Percentiles rank a stretch among this genome's conserved stretches.
These are phyloP conservation scores for Penicillium sp. DNA, from an alignment of 2,329 filamentous ascomycete species.

Conservation along the genomic window DNA sequence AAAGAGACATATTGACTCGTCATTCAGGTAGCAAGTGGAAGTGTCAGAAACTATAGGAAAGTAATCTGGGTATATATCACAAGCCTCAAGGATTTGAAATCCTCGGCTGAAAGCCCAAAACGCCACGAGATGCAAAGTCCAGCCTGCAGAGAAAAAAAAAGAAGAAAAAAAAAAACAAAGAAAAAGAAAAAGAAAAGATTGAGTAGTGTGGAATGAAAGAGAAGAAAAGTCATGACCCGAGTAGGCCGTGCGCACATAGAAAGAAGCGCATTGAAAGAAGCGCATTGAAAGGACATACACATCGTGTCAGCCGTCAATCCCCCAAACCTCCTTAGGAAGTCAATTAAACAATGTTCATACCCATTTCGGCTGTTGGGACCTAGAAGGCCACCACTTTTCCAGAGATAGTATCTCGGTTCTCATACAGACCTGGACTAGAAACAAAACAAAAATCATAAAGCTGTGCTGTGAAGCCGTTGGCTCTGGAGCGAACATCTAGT, in stretches of 20 bases:
- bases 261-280: not conserved
- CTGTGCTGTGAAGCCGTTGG: not conserved
- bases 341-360: not conserved
- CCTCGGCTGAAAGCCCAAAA: constrained; percentile 1
- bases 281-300: not conserved
- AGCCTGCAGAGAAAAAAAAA: constrained; percentile 3
- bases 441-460: not conserved
- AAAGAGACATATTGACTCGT: not conserved
- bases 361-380: not conserved
- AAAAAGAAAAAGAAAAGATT: not conserved
- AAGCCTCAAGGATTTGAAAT: constrained; percentile 2
- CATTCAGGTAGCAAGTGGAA: not conserved
- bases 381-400: not conserved
- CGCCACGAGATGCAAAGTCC: constrained; percentile 11
- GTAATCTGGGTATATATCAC: constrained; percentile 12
- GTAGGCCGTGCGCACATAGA: not conserved
- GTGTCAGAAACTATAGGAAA: not conserved
- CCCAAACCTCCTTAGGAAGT: not conserved
- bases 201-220: not conserved
- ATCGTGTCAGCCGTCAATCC: constrained; percentile 5
- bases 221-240: not conserved
- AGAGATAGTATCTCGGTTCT: not conserved
- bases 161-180: not conserved
- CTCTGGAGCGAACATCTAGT: not conserved
- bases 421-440: not conserved